Conservation (phyloP, 352 stramenopile genomes). For the Pythium volutum region DNA sequence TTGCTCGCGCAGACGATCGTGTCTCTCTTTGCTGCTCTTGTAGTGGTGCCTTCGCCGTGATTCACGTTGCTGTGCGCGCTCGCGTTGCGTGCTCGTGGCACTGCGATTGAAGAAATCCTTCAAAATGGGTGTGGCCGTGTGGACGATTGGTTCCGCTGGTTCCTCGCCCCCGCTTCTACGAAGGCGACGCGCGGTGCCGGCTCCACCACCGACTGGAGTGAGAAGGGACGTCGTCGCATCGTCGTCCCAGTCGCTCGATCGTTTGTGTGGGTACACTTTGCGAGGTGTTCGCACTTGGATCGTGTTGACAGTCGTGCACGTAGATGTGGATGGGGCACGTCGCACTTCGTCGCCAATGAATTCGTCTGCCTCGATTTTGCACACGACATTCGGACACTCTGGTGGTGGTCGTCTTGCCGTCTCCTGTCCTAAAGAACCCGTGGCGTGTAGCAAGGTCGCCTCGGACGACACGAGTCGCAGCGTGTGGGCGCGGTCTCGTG, state of each 20-base stretch:
- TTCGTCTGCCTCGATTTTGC: constrained; percentile 25
- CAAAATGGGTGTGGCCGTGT: constrained; percentile 41
- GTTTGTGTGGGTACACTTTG: background rate
- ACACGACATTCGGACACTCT: constrained; percentile 34
- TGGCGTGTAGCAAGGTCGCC: constrained; percentile 15
- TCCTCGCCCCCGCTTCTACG: constrained; percentile 1
- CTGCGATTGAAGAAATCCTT: constrained; percentile 62
- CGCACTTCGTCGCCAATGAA: background rate
- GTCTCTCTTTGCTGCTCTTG: constrained; percentile 36
- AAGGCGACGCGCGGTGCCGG: background rate
- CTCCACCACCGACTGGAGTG: background rate
- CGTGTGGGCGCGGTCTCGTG: constrained; percentile 5
- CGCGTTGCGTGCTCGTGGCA: constrained; percentile 31
- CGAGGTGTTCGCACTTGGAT: constrained; percentile 13
- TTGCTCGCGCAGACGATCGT: constrained; percentile 42
- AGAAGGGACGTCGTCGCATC: background rate
- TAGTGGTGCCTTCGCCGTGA: constrained; percentile 42
- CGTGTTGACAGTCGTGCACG: constrained; percentile 8
- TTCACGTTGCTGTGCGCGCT: constrained; percentile 41
- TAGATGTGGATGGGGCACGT: background rate
- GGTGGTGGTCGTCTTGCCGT: background rate
- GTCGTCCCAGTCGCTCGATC: background rate
- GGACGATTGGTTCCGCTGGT: constrained; percentile 9
- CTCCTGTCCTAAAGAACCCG: background rate
- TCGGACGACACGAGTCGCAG: constrained; percentile 33